Evolutionary conservation across 2,329 filamentous ascomycete genomes (phyloP), one percentile per base, ranked within the genome.

Genomic region (Leptosphaerulina australis): DNA sequence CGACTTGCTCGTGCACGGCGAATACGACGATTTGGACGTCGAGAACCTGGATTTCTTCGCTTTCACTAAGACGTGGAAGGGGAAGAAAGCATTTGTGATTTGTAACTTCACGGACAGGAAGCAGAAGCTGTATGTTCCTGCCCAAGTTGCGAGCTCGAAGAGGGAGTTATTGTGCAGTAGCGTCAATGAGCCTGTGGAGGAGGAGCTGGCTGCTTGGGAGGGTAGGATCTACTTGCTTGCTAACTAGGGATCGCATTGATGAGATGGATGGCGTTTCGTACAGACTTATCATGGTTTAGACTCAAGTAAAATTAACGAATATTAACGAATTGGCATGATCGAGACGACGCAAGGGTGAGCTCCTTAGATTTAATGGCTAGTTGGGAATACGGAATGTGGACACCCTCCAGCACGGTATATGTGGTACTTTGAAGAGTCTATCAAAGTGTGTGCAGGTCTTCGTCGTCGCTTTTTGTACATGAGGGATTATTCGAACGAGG

Each of bases 1-100:
- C 12, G 79, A 84, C 33, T 67, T 85, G 7, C 83, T 90, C 48
- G 79, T 87, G 1, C 81, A 87, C 58, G 86, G 86, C 5, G 72
- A 77, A 15, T 88, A 83, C 64, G 70, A 81, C 35, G 67, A 80
- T 7, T 70, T 82, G 26, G 81, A 82, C 38, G 64, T 75, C 14
- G 75, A 77, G n/a, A 57, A 74, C 70, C 82, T 83, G 63, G 60
- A 74, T 50, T 76, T 90, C 63, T 91, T 90, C 50, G 62, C 72
- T 9, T 79, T 68, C 29, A 59, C 43, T n/a, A 70, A 72, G 59
- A 66, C 59, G 12, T 70, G 63, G 68, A 41, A 55, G 14, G 60
- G 58, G 2, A 58, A 64, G 47, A 67, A 53, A 40, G 71, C 63
- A 17, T 39, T 74, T 1, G 58, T 62, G 0, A 59, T 72, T 10